Base-by-base conservation (phyloP, 2,329 filamentous ascomycete genomes). In the Sclerotinia trifoliorum region DNA sequence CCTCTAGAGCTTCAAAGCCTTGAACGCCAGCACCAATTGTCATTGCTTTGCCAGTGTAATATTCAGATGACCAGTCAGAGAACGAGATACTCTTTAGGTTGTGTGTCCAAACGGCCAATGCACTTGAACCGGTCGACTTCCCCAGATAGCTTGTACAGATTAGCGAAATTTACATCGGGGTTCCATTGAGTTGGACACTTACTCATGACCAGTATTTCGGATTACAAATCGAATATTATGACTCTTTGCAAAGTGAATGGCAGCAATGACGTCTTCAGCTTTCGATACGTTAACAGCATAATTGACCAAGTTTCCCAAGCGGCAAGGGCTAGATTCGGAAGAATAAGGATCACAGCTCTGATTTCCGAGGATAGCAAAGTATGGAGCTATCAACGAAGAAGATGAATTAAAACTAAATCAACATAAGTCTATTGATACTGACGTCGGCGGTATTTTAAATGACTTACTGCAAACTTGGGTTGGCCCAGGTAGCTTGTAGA, bases 61-160 rank as follows among this genome's bases (percentile, higher is more conserved):
- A 69, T 1, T 71, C 17, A 26, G 78, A 75, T 6, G 77, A 75
- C 60, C 80, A 84, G 73, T 80, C 75, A 29, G 80, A 74, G 71
- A 81, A 73, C 5, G 76, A 64, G 70, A 82, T 80, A 35, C 80
- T 77, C 73, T 86, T 83, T 66, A 88, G 80, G 69, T 81, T 76
- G 68, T 87, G 85, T 11, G 82, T 87, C 82, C 86, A 88, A 64
- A 88, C 78, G 5, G 82, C 80, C 4, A 88, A 75, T 0, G 84
- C 80, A 1, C 87, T 87, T 29, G 83, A 83, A n/a, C 88, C 89
- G 0, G 86, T 87, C 0, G 84, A 87, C 54, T 85, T 84, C 52
- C 88, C 88, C 44, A 83, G 79, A 70, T 82, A 83, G 71, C 74
- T 75, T 26, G 19, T n/a, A 42, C 21, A 7, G 35, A 58, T 60